Percentiles rank a stretch among this genome's conserved stretches.
Evolutionary conservation across 108 stramenopile genomes (phyloP).

Genomic region (Phaeodactylum tricornutum): DNA sequence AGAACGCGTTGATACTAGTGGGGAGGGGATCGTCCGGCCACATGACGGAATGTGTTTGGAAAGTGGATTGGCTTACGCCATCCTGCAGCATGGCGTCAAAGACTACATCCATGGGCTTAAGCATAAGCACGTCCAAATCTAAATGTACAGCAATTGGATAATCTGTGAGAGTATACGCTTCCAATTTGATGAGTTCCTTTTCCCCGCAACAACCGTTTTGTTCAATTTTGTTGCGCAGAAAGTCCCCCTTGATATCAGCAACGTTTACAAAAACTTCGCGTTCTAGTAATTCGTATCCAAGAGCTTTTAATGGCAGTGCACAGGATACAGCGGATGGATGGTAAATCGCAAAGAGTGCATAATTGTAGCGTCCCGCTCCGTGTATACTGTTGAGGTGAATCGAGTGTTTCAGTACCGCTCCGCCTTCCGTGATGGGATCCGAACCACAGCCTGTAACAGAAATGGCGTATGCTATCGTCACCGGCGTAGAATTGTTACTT

Average conservation of each 20-base stretch:
- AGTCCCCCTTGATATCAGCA: conserved; percentile 50
- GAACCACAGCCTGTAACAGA: conserved; percentile 66
- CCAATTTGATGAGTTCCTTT: conserved; percentile 90
- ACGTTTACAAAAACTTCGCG: conserved; percentile 57
- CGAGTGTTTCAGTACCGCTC: conserved; percentile 60
- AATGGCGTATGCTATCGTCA: conserved; percentile 60
- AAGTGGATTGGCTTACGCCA: background rate
- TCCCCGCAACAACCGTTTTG: conserved; percentile 83
- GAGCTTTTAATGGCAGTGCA: conserved; percentile 16
- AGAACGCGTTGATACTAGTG: conserved; percentile 39
- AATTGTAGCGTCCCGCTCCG: conserved; percentile 28
- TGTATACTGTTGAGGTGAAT: conserved; percentile 47
- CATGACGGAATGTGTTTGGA: conserved; percentile 11
- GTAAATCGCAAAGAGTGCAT: conserved; percentile 51
- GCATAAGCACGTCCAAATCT: conserved; percentile 84
- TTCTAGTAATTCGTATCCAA: conserved; percentile 50
- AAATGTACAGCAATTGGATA: conserved; percentile 89
- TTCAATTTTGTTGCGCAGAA: conserved; percentile 42
- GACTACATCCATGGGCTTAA: conserved; percentile 70
- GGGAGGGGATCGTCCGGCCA: conserved; percentile 20
- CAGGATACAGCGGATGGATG: conserved; percentile 48
- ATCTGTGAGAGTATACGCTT: conserved; percentile 81
- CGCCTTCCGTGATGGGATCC: conserved; percentile 56
- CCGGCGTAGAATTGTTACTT: too few relatives aligned
- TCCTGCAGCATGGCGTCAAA: conserved; percentile 42